Conservation (phyloP, 331 rosid species). For the Malus hybrid region DNA sequence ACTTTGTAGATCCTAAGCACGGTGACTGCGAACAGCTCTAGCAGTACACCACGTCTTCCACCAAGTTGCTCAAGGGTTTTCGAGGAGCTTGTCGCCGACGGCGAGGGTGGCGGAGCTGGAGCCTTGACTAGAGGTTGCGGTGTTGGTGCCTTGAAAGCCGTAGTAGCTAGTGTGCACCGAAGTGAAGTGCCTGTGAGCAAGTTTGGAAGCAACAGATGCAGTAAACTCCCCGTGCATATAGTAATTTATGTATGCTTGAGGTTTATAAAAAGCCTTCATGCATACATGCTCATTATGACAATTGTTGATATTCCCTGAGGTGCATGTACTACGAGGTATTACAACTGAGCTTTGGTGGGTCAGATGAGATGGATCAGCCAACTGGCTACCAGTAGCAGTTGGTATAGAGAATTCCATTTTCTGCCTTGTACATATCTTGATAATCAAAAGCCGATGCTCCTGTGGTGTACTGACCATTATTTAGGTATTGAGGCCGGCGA, state of each 20-base stretch:
- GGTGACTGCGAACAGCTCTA: too few species aligned
- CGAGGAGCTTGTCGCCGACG: too few species aligned
- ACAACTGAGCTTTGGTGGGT: conserved; percentile 23
- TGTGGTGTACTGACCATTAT: conserved; percentile 1
- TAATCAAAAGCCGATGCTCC: conserved; percentile 18
- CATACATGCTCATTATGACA: conserved; percentile 25
- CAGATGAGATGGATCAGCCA: conserved; percentile 17
- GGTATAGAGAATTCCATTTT: conserved; percentile 15
- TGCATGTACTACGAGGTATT: conserved; percentile 12
- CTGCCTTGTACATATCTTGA: conserved; percentile 29
- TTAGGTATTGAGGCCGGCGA: conserved; percentile 29
- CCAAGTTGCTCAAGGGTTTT: too few species aligned
- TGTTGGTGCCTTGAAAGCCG: too few species aligned
- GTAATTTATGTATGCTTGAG: conserved; percentile 66
- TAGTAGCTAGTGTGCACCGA: too few species aligned
- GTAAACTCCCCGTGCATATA: conserved; percentile 89
- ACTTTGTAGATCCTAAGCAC: too few species aligned
- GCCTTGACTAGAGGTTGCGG: too few species aligned
- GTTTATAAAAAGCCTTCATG: conserved; percentile 59
- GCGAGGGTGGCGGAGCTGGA: too few species aligned
- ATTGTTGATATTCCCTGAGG: conserved; percentile 25
- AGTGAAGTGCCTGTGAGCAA: conserved; percentile 14
- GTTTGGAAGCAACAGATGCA: conserved; percentile 87
- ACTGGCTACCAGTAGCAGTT: conserved; percentile 33
- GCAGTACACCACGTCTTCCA: too few species aligned